Percentiles rank a stretch among this genome's conserved stretches.
Evolutionary conservation across 2,329 filamentous ascomycete species (phyloP).

Genomic region (Hypoxylon rubiginosum): DNA sequence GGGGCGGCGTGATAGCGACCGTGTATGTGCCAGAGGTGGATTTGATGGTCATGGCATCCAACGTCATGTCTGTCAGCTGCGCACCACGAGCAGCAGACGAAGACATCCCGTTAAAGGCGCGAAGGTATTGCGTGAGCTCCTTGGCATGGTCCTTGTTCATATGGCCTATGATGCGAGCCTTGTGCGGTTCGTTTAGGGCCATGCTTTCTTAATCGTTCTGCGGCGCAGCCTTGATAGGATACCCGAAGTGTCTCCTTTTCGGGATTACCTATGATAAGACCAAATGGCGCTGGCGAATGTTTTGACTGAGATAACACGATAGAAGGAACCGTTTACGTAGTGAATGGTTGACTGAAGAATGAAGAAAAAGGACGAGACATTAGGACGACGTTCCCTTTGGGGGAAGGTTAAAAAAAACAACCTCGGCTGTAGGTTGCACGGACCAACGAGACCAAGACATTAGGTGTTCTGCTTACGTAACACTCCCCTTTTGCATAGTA

Average conservation of each 20-base stretch:
- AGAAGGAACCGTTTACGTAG: too few relatives aligned
- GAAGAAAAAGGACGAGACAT: not conserved
- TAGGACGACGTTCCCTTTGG: too few relatives aligned
- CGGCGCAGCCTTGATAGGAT: not conserved
- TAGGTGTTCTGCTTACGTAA: too few relatives aligned
- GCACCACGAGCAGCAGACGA: conserved; percentile 68
- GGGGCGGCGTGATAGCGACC: conserved; percentile 77
- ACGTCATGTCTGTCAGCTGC: conserved; percentile 73
- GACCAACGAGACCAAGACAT: not conserved
- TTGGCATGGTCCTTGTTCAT: conserved; percentile 88
- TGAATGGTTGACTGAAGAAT: not conserved
- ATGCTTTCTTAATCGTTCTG: conserved; percentile 14
- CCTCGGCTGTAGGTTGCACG: not conserved
- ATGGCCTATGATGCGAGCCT: conserved; percentile 78
- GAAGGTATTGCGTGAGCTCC: conserved; percentile 83
- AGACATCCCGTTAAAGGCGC: conserved; percentile 74
- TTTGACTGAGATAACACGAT: not conserved
- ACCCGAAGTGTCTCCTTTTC: not conserved
- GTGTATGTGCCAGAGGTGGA: conserved; percentile 63
- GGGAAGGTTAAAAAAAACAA: not conserved
- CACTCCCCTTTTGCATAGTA: too few relatives aligned
- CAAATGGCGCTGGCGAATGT: not conserved
- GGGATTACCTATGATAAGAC: not conserved
- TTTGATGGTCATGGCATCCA: conserved; percentile 72
- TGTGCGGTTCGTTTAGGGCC: conserved; percentile 60